phyloP scores from a whole-genome alignment of 2,329 filamentous ascomycete genomes.

The Sporothrix schenckii region DNA sequence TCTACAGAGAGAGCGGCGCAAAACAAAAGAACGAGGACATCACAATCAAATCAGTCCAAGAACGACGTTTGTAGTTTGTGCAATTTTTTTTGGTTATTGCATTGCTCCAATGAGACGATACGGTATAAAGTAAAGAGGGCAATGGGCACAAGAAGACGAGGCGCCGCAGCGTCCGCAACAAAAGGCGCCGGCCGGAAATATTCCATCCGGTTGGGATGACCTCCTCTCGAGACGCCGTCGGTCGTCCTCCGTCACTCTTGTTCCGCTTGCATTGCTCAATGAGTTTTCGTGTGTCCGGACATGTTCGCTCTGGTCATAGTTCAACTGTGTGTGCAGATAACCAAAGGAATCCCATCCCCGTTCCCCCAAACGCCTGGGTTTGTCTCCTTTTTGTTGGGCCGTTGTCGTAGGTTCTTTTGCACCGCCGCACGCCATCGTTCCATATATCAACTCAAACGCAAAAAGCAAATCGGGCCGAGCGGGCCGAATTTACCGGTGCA shows the following conservation, averaged over 20 bases:
- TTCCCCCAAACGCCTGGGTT: conserved; percentile 31
- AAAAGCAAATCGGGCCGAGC: background rate
- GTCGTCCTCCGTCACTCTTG: background rate
- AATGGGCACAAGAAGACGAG: background rate
- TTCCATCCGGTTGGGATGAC: conserved; percentile 6
- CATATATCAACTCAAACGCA: background rate
- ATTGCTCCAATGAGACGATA: conserved; percentile 25
- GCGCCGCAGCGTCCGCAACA: background rate
- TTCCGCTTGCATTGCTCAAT: conserved; percentile 18
- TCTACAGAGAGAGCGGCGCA: background rate
- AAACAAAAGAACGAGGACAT: background rate
- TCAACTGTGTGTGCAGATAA: conserved; percentile 20
- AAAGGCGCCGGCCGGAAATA: background rate
- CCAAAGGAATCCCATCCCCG: conserved; percentile 20
- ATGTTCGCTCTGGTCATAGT: conserved; percentile 14
- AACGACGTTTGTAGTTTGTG: conserved; percentile 21
- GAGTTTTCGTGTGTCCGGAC: conserved; percentile 14
- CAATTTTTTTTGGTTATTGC: conserved; percentile 30
- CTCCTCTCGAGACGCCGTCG: background rate
- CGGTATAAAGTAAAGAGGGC: conserved; percentile 29
- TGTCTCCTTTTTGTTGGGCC: conserved; percentile 21
- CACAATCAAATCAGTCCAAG: background rate
- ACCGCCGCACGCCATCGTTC: background rate
- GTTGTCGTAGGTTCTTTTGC: conserved; percentile 20
- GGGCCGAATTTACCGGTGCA: conserved; percentile 79